Conservation (phyloP, 345 rosid genomes). For the Euphorbia peplus region DNA sequence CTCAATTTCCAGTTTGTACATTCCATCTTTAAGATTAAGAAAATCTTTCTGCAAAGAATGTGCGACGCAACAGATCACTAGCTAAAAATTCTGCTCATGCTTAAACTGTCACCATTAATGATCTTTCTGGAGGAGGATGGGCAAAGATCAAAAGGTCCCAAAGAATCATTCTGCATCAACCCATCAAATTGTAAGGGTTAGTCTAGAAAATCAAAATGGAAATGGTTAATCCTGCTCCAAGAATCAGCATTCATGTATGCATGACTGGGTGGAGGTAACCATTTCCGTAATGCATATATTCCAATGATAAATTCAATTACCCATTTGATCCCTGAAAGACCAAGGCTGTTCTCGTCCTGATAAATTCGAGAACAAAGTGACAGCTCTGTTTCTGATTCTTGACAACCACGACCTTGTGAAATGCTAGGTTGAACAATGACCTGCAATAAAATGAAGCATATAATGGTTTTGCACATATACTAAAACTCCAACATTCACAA, state of each 20-base stretch:
- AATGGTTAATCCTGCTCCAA: not conserved
- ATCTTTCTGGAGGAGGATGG: slow-evolving; percentile 54
- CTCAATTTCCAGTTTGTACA: slow-evolving; percentile 1
- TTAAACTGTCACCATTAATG: slow-evolving; percentile 36
- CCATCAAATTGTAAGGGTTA: not conserved
- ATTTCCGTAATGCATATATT: not conserved
- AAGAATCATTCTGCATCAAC: slow-evolving; percentile 63
- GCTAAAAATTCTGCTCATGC: slow-evolving; percentile 33
- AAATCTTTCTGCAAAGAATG: not conserved
- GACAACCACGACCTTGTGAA: slow-evolving; percentile 30
- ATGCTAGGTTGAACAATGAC: slow-evolving; percentile 35
- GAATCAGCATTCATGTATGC: not conserved
- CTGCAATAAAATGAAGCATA: slow-evolving; percentile 26
- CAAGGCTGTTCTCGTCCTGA: slow-evolving; percentile 78
- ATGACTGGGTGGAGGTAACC: not conserved
- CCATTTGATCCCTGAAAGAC: slow-evolving; percentile 89
- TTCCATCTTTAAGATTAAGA: slow-evolving; percentile 7
- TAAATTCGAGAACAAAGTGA: slow-evolving; percentile 37
- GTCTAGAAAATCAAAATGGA: not conserved
- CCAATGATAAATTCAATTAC: slow-evolving; percentile 33
- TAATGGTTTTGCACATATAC: too few species aligned
- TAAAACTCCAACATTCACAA: not conserved
- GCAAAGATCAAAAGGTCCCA: slow-evolving; percentile 85
- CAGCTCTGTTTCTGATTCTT: slow-evolving; percentile 43
- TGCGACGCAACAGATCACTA: slow-evolving; percentile 16